Evolutionary conservation across 495 filamentous ascomycete genomes (phyloP), one percentile per base, ranked within the genome.

Genomic region (Diplogelasinospora grovesii): DNA sequence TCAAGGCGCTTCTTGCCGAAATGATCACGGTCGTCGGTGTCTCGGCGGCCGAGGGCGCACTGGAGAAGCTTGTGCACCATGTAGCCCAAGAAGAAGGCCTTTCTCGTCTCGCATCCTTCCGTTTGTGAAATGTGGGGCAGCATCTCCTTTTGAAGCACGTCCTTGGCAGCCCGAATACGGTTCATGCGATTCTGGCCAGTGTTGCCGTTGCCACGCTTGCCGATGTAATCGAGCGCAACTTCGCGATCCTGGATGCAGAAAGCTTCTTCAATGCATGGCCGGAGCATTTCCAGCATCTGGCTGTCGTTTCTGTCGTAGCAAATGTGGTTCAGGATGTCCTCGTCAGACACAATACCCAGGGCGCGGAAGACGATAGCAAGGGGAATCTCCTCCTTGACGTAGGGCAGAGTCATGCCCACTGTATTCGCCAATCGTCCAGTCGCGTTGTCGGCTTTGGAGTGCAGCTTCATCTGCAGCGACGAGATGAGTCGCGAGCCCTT

Each of bases 1-100:
- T 99, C 92, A 19, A 99, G 73, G 45, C 92, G 80, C 71, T 99
- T 99, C 75, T 97, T 97, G 53, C 92, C 92, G 49, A 99, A 97
- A 59, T 99, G 93, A 68, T 99, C 92, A 65, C 92, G 85, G 54
- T 99, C 92, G 50, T 99, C 92, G 13, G 85, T 83, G 53, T 96
- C 93, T 30, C 85, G 78, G 39, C 93, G 82, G 29, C 92, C 92
- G 14, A 97, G 71, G 28, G 85, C 84, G 59, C 87, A 94, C 56
- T 94, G 88, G 2, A 99, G 72, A 46, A 99, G 77, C 54, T 86
- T 78, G 62, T 97, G 89, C 29, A 95, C 85, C 93, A 99, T 97
- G 63, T 97, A 99, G 21, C 93, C 92, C 24, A 99, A 69, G 77
- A 97, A 99, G 71, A 95, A 97, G 4, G 92, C 92, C 60, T 99